phyloP scores from a whole-genome alignment of 176 grass and related monocot species.

The Oryza nivara region DNA sequence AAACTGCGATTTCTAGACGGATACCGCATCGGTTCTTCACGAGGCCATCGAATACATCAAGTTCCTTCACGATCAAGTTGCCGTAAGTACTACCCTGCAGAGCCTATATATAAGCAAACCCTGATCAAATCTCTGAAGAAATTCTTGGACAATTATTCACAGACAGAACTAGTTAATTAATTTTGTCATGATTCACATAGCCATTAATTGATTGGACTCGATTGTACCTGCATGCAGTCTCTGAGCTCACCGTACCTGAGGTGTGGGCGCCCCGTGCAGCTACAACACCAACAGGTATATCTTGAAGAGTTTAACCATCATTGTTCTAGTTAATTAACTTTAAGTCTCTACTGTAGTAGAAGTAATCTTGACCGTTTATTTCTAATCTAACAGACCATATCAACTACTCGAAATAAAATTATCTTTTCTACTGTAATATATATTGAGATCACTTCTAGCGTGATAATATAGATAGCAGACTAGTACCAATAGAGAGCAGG shows the following conservation, averaged over 20 bases:
- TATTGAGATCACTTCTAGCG: too few species aligned
- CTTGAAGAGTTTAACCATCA: not conserved
- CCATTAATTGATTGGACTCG: not conserved
- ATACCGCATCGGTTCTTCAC: conserved; percentile 98
- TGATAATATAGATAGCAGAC: too few species aligned
- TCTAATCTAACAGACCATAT: too few species aligned
- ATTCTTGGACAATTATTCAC: not conserved
- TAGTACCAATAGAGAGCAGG: too few species aligned
- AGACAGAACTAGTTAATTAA: not conserved
- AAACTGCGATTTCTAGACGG: conserved; percentile 50
- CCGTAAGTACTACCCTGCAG: conserved; percentile 48
- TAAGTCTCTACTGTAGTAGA: not conserved
- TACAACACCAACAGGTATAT: conserved; percentile 44
- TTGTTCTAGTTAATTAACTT: not conserved
- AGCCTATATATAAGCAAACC: not conserved
- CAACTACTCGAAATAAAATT: too few species aligned
- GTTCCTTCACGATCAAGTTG: conserved; percentile 88
- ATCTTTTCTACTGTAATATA: too few species aligned
- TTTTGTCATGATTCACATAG: not conserved
- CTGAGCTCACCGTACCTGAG: conserved; percentile 83
- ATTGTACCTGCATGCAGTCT: conserved; percentile 57
- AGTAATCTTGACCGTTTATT: too few species aligned
- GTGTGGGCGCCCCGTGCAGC: conserved; percentile 50
- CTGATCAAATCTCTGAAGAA: not conserved
- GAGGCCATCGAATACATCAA: conserved; percentile 95